Evolutionary conservation across 768 basidiomycete genomes (phyloP).

Genomic region (Rossbeevera mucosa): DNA sequence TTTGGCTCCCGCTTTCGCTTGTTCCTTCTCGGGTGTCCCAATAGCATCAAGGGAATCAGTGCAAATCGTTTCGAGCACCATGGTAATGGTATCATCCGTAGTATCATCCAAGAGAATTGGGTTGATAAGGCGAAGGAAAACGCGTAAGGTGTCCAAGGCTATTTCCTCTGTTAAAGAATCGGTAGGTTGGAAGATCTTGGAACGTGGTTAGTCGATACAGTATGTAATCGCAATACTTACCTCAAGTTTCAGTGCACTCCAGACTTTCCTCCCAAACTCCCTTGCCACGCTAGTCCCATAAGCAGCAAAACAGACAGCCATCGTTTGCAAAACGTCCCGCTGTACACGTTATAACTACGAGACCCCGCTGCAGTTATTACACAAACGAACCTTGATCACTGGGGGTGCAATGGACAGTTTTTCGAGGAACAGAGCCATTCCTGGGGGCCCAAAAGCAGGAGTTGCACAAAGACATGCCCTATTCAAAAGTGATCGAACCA

Average conservation of each 20-base stretch:
- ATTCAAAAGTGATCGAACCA: background rate
- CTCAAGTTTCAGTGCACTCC: constrained; percentile 90
- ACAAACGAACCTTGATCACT: constrained; percentile 62
- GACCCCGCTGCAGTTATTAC: background rate
- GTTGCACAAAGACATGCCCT: constrained; percentile 75
- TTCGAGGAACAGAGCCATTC: constrained; percentile 85
- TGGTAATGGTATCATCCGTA: constrained; percentile 39
- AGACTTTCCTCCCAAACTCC: constrained; percentile 69
- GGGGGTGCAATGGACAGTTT: constrained; percentile 83
- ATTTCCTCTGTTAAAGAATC: constrained; percentile 70
- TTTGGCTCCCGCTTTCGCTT: constrained; percentile 84
- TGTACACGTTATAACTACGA: constrained; percentile 30
- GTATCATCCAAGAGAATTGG: constrained; percentile 36
- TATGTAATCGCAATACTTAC: constrained; percentile 33
- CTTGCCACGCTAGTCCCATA: constrained; percentile 67
- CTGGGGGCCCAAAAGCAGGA: constrained; percentile 76
- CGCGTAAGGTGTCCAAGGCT: constrained; percentile 66
- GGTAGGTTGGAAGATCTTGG: constrained; percentile 88
- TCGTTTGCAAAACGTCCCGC: constrained; percentile 82
- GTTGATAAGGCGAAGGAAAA: constrained; percentile 73
- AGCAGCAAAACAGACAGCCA: constrained; percentile 73
- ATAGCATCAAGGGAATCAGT: constrained; percentile 77
- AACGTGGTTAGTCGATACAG: background rate
- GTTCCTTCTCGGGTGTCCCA: constrained; percentile 89
- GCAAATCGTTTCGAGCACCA: constrained; percentile 69